Percentiles rank a stretch among this genome's conserved stretches.
Evolutionary conservation across 139 green algal species (phyloP).

Genomic region (Tetradesmus obliquus): DNA sequence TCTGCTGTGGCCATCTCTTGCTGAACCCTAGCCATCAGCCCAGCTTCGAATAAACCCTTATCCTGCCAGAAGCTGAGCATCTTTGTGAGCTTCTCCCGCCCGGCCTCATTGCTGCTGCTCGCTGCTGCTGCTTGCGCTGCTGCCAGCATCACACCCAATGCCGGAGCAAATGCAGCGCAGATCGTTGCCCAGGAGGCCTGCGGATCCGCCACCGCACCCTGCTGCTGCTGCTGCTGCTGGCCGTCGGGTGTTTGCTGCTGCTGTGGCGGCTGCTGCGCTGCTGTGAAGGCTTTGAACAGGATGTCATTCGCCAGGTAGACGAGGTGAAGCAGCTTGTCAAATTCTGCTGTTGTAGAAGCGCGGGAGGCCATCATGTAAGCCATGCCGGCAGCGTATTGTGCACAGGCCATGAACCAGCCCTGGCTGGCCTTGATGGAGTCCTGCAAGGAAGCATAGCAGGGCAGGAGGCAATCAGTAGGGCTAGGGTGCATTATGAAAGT

Average conservation of each 20-base stretch:
- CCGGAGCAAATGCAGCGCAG: slow-evolving; percentile 28
- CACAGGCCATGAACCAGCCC: slow-evolving; percentile 90
- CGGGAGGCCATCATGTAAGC: slow-evolving; percentile 67
- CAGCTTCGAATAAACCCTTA: slow-evolving; percentile 34
- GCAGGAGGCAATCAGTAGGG: neutral
- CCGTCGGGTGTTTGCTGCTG: slow-evolving; percentile 17
- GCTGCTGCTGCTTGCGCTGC: slow-evolving; percentile 24
- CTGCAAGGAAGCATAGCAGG: slow-evolving; percentile 43
- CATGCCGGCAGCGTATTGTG: slow-evolving; percentile 71
- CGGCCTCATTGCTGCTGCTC: slow-evolving; percentile 11
- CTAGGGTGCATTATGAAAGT: no score
- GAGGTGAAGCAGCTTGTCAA: slow-evolving; percentile 81
- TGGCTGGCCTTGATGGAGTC: slow-evolving; percentile 84
- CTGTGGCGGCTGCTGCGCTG: slow-evolving; percentile 29
- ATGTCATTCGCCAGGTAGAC: slow-evolving; percentile 94
- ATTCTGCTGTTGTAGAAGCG: slow-evolving; percentile 46
- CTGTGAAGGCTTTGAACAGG: slow-evolving; percentile 78
- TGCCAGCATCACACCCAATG: slow-evolving; percentile 28
- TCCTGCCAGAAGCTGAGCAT: slow-evolving; percentile 47
- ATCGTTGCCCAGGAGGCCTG: neutral
- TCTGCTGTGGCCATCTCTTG: slow-evolving; percentile 24
- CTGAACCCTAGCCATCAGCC: slow-evolving; percentile 2
- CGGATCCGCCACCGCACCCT: neutral
- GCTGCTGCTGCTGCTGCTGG: slow-evolving; percentile 8
- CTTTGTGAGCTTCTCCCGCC: slow-evolving; percentile 21